Base-by-base conservation (phyloP, 2,329 filamentous ascomycete species). In the Hymenoscyphus fructigenus region DNA sequence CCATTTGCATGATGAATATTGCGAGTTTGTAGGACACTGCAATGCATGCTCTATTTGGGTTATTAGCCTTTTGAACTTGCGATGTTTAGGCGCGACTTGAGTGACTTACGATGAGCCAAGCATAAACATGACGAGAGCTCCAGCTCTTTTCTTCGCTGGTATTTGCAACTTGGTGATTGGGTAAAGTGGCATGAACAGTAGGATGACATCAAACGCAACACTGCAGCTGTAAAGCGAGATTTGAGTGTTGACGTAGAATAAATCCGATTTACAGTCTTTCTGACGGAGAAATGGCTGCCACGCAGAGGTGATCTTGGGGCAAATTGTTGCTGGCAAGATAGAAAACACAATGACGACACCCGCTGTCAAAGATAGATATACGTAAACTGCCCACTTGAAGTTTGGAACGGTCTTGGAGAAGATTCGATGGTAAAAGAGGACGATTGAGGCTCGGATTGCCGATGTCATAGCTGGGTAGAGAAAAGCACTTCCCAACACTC, bases 341-440 rank as follows among this genome's bases (percentile, higher is more conserved):
- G 57, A 59, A 28, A 59, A 59, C 12, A 41, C 36, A 26, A 59
- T 26, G 20, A 41, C 57, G 14, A 34, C 17, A 36, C 29, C 36
- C 4, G 32, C 36, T 29, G 57, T 59, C 12, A 59, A 41, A 14
- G 57, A 34, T 12, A 59, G 20, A 14, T 59, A 59, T 15, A 59
- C 20, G 57, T 59, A 59, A 14, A 41, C 34, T 29, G 34, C 34
- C 29, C 20, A 41, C n/a, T 41, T 36, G n/a, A 59, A 59, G 20
- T 26, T 26, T 36, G 57, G 57, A 17, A 59, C 36, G 36, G 57
- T 59, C 32, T 59, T 36, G 32, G 32, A 36, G 20, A 59, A 59
- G 34, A 59, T 59, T 23, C 57, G 57, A 14, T 59, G 57, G 57
- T 59, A 59, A 29, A 59, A 59, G 57, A 59, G 57, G n/a, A 59